Percentiles rank a stretch among this genome's conserved stretches.
Evolutionary conservation across 768 basidiomycete genomes (phyloP).

Genomic region (Mycena indigotica): DNA sequence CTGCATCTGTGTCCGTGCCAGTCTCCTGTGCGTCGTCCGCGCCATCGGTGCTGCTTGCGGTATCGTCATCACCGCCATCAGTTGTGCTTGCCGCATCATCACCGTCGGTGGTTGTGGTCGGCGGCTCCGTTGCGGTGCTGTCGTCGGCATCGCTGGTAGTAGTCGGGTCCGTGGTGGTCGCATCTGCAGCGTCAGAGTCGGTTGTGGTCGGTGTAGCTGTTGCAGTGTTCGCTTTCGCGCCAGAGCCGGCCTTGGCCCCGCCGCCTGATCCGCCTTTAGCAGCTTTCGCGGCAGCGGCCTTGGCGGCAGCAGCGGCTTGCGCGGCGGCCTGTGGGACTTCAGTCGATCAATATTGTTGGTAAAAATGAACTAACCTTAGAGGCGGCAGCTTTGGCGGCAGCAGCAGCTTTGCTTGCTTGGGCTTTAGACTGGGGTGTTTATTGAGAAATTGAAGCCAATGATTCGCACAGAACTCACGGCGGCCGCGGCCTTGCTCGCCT

Average conservation of each 20-base stretch:
- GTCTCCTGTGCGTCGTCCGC: not conserved
- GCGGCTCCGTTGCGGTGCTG: not conserved
- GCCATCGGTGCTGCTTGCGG: not conserved
- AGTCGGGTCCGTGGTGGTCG: not conserved
- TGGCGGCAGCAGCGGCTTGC: slow-evolving; percentile 1
- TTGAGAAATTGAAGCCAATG: too few species aligned
- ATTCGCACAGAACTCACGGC: too few species aligned
- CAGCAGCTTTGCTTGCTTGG: not conserved
- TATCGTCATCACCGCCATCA: not conserved
- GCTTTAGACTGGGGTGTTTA: too few species aligned
- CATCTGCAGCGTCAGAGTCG: not conserved
- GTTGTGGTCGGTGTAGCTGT: not conserved
- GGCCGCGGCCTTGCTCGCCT: too few species aligned
- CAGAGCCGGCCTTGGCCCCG: too few species aligned
- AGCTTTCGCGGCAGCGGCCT: slow-evolving; percentile 15
- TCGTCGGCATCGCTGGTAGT: not conserved
- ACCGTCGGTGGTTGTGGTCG: not conserved
- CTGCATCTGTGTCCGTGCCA: not conserved
- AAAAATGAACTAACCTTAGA: not conserved
- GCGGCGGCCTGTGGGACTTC: slow-evolving; percentile 6
- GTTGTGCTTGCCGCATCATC: not conserved
- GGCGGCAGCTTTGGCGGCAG: slow-evolving; percentile 13
- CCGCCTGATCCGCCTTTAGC: too few species aligned
- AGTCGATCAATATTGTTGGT: not conserved
- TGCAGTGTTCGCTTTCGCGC: slow-evolving; percentile 13